A percentile compares a stretch with the other conserved stretches of the same genome.
These are phyloP conservation scores for Tetrahymena thermophila DNA, from an alignment of 73 alveolate genomes.

Conservation along the genomic window DNA sequence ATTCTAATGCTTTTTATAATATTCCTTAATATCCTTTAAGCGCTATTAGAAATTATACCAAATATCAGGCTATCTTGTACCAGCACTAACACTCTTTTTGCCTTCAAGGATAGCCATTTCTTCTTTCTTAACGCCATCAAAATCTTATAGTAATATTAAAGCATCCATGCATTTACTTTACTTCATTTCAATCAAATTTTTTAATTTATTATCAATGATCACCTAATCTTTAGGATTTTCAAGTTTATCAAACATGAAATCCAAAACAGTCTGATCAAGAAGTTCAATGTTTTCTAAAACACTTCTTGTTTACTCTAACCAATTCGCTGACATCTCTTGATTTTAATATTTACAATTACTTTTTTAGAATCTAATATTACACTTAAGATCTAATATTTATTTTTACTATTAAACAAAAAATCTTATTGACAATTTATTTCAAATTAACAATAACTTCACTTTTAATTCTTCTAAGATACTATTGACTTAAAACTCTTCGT, in stretches of 20 bases:
- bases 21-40: slow-evolving; percentile 71
- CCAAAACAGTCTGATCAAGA: slow-evolving; percentile 78
- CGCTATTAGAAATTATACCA: slow-evolving; percentile 93
- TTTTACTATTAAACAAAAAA: not conserved
- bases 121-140: slow-evolving; percentile 70
- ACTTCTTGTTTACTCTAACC: slow-evolving; percentile 75
- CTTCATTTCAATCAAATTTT: slow-evolving; percentile 69
- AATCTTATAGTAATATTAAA: slow-evolving; percentile 69
- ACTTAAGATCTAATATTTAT: not conserved
- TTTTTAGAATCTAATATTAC: not conserved
- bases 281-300: slow-evolving; percentile 83
- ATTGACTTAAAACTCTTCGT: not conserved
- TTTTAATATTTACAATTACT: not conserved
- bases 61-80: slow-evolving; percentile 66
- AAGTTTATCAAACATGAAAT: slow-evolving; percentile 70
- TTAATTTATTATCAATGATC: slow-evolving; percentile 76
- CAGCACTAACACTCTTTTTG: slow-evolving; percentile 51
- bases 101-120: slow-evolving; percentile 76
- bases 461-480: not conserved
- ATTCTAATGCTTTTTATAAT: slow-evolving; percentile 58
- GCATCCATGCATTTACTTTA: slow-evolving; percentile 74
- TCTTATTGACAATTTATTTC: not conserved
- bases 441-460: not conserved
- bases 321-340: slow-evolving; percentile 71
- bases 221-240: slow-evolving; percentile 87